These are phyloP conservation scores for Pezizomycotina sp. DNA, from an alignment of 2,329 filamentous ascomycete genomes.

Conservation along the genomic window DNA sequence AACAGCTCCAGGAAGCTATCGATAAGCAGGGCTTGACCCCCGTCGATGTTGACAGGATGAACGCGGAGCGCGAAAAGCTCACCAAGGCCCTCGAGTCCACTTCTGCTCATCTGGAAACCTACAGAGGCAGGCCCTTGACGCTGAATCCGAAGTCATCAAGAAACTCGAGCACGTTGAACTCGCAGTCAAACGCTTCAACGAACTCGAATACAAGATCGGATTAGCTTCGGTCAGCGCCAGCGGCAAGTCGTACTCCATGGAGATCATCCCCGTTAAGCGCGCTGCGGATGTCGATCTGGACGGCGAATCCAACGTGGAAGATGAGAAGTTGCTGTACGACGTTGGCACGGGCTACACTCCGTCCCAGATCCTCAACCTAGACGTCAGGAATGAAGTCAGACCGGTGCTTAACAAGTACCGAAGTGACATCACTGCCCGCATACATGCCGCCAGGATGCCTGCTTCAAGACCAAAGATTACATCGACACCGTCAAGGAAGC, in stretches of 20 bases:
- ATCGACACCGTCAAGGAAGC: conserved; percentile 91
- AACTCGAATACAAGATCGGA: conserved; percentile 80
- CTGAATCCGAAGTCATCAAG: conserved; percentile 68
- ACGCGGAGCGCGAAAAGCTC: conserved; percentile 80
- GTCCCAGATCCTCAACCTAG: conserved; percentile 71
- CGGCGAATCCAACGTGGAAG: conserved; percentile 32
- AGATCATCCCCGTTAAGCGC: conserved; percentile 40
- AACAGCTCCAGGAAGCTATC: conserved; percentile 64
- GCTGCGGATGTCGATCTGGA: conserved; percentile 35
- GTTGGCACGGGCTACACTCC: conserved; percentile 75
- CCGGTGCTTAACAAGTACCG: conserved; percentile 59
- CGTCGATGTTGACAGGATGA: conserved; percentile 98
- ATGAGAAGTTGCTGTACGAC: conserved; percentile 68
- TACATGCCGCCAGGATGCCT: conserved; percentile 69
- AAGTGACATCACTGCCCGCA: conserved; percentile 82
- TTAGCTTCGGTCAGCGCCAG: conserved; percentile 80
- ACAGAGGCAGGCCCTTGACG: conserved; percentile 67
- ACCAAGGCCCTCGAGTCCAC: conserved; percentile 72
- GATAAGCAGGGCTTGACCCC: conserved; percentile 91
- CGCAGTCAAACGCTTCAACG: conserved; percentile 81
- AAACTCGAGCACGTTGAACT: conserved; percentile 88
- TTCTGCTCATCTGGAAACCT: conserved; percentile 48
- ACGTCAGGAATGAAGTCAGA: conserved; percentile 69
- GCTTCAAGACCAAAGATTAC: conserved; percentile 87
- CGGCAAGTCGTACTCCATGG: conserved; percentile 68